Evolutionary conservation across 2,329 filamentous ascomycete genomes (phyloP).

Genomic region (Arthrocladium fulminans): DNA sequence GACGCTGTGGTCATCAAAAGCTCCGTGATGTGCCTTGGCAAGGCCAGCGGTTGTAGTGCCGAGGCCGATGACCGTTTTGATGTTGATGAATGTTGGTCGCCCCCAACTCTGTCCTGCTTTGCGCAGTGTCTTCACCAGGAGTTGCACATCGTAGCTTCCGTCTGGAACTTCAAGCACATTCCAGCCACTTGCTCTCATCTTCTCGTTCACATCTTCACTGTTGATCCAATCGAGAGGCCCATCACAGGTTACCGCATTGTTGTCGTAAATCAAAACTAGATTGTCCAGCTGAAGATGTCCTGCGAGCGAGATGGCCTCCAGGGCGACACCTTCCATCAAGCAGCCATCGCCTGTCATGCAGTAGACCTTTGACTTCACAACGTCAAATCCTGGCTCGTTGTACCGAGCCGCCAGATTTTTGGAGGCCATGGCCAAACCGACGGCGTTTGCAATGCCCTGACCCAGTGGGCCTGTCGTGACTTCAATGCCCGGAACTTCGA

Average conservation of each 20-base stretch:
- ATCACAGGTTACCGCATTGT: constrained; percentile 54
- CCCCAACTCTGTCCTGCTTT: constrained; percentile 29
- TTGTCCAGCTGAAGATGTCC: constrained; percentile 50
- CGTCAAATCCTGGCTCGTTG: constrained; percentile 40
- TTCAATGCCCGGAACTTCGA: constrained; percentile 48
- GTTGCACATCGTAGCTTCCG: constrained; percentile 43
- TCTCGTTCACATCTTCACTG: constrained; percentile 49
- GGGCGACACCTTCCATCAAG: constrained; percentile 50
- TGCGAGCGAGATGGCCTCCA: constrained; percentile 50
- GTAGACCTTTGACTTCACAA: constrained; percentile 44
- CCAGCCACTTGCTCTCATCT: constrained; percentile 51
- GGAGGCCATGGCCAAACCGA: constrained; percentile 49
- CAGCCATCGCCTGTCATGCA: constrained; percentile 53
- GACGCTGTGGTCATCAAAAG: constrained; percentile 41
- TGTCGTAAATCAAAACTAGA: constrained; percentile 51
- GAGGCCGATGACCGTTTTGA: constrained; percentile 45
- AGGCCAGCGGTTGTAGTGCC: constrained; percentile 42
- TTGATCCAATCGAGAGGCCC: constrained; percentile 47
- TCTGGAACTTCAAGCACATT: constrained; percentile 47
- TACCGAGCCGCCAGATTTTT: constrained; percentile 46
- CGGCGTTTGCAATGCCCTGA: constrained; percentile 50
- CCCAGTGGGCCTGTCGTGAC: constrained; percentile 51
- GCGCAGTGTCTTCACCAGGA: constrained; percentile 40
- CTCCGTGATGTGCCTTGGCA: constrained; percentile 49
- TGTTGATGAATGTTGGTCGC: constrained; percentile 50